Conservation (phyloP, 1,284 basidiomycete species). For the Puccinia novopanici region DNA sequence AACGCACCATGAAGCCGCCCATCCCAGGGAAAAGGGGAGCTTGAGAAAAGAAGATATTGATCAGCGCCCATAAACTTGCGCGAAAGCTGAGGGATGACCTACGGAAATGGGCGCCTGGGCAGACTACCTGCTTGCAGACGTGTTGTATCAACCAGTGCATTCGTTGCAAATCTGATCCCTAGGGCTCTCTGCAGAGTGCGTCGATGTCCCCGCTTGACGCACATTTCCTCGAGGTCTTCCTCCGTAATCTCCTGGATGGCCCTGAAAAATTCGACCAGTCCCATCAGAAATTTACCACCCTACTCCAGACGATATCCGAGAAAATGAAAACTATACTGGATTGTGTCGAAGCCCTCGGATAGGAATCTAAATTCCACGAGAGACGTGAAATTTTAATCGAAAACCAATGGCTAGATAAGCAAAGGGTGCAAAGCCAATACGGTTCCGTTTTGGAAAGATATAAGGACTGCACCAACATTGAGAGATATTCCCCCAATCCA, state of each 20-base stretch:
- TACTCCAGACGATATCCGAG: not conserved
- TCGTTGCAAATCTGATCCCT: not conserved
- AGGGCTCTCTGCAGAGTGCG: constrained; percentile 45
- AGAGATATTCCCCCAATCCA: constrained; percentile 36
- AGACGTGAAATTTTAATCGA: constrained; percentile 11
- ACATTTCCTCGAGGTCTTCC: constrained; percentile 46
- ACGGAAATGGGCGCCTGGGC: constrained; percentile 7
- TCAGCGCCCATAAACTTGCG: not conserved
- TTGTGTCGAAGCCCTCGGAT: constrained; percentile 38
- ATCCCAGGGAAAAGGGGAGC: constrained; percentile 15
- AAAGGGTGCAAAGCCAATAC: not conserved
- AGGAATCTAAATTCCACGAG: constrained; percentile 23
- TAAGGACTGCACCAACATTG: constrained; percentile 16
- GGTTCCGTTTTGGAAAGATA: not conserved
- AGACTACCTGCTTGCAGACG: not conserved
- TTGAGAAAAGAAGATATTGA: not conserved
- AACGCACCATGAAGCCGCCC: not conserved
- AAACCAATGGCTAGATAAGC: not conserved
- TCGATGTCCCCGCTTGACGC: constrained; percentile 45
- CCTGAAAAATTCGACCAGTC: constrained; percentile 5
- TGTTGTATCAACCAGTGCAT: not conserved
- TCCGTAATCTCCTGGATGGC: constrained; percentile 48
- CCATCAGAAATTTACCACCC: not conserved
- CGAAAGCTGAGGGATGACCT: constrained; percentile 3
- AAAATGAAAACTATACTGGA: constrained; percentile 11